phyloP scores from a whole-genome alignment of 768 basidiomycete species.

The Leccinum uliginosum region DNA sequence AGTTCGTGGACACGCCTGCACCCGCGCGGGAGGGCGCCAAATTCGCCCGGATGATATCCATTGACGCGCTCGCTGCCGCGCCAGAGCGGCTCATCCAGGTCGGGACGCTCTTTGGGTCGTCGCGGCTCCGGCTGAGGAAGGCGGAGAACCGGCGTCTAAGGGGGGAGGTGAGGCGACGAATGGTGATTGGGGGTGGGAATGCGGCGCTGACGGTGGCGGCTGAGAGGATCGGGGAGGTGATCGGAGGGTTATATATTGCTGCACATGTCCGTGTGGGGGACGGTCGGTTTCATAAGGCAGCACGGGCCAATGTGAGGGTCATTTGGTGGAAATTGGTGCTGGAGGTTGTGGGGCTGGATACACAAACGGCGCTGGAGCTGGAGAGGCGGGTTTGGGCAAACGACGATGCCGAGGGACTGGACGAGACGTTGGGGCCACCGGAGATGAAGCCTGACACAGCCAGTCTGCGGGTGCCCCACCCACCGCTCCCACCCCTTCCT shows the following conservation, averaged over 20 bases:
- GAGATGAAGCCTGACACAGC: conserved; percentile 17
- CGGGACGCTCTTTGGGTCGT: conserved; percentile 75
- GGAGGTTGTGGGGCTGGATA: conserved; percentile 40
- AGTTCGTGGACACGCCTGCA: conserved; percentile 20
- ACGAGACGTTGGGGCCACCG: conserved; percentile 10
- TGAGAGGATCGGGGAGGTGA: conserved; percentile 36
- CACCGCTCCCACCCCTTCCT: conserved; percentile 25
- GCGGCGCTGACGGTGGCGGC: conserved; percentile 41
- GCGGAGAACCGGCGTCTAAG: conserved; percentile 40
- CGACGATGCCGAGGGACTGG: not conserved
- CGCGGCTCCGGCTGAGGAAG: conserved; percentile 52
- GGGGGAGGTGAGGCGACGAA: conserved; percentile 44
- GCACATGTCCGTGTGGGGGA: conserved; percentile 70
- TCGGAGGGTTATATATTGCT: conserved; percentile 52
- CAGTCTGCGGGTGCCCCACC: conserved; percentile 24
- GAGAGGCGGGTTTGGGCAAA: conserved; percentile 18
- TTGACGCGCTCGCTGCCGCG: conserved; percentile 9
- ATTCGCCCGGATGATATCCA: conserved; percentile 2
- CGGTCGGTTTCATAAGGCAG: conserved; percentile 49
- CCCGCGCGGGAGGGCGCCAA: conserved; percentile 8
- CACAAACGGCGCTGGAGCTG: conserved; percentile 32
- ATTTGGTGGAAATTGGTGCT: conserved; percentile 59
- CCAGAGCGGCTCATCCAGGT: conserved; percentile 56
- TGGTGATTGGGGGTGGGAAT: conserved; percentile 57
- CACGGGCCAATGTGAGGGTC: conserved; percentile 38